These are phyloP conservation scores for Sporisorium graminicola DNA, from an alignment of 1,284 basidiomycete genomes.

Conservation along the genomic window DNA sequence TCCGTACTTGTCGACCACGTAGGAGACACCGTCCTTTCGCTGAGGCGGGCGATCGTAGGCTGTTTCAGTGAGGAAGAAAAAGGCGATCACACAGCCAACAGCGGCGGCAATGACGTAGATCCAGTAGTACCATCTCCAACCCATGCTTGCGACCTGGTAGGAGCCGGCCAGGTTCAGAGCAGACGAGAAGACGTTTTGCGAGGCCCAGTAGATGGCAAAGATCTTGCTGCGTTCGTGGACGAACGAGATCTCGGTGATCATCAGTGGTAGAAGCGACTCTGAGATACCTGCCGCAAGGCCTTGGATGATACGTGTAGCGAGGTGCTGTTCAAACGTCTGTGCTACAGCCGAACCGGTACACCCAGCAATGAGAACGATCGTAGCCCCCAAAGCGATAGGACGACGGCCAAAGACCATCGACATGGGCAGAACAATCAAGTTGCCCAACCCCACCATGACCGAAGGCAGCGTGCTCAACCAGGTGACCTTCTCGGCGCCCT, in stretches of 20 bases:
- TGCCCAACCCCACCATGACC: constrained; percentile 7
- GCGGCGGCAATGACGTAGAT: constrained; percentile 9
- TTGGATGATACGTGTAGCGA: constrained; percentile 9
- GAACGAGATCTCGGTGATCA: constrained; percentile 11
- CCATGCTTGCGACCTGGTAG: constrained; percentile 9
- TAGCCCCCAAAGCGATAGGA: background rate
- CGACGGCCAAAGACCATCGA: constrained; percentile 6
- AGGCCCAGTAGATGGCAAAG: constrained; percentile 11
- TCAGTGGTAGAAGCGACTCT: constrained; percentile 4
- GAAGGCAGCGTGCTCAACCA: constrained; percentile 10
- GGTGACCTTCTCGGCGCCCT: constrained; percentile 3
- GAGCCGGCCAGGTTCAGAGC: constrained; percentile 7
- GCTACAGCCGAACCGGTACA: background rate
- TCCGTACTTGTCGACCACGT: constrained; percentile 7
- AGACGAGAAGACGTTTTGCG: constrained; percentile 10
- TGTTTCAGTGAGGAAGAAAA: constrained; percentile 10
- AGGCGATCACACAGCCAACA: constrained; percentile 5
- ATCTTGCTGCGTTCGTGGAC: constrained; percentile 8
- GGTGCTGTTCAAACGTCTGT: constrained; percentile 8
- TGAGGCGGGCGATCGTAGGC: constrained; percentile 9
- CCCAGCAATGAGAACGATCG: background rate
- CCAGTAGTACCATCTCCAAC: constrained; percentile 11
- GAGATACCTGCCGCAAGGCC: constrained; percentile 8
- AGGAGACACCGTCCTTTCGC: constrained; percentile 4
- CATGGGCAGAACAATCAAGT: constrained; percentile 1